Conservation (phyloP, 805 yeast genomes). For the Metahyphopichia silvanorum region DNA sequence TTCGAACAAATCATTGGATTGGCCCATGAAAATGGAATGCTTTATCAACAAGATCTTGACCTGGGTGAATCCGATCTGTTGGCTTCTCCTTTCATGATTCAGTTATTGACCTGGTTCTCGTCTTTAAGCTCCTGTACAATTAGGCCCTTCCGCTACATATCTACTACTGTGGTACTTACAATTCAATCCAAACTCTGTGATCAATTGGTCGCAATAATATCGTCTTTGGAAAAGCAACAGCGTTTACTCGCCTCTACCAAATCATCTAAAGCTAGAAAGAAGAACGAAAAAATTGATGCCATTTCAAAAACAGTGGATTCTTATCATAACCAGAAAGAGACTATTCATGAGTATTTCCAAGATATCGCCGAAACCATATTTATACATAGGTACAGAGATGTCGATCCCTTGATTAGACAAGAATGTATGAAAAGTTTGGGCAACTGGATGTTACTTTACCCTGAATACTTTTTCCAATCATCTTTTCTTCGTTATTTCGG, state of each 20-base stretch:
- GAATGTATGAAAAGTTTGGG: conserved; percentile 65
- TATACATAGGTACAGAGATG: conserved; percentile 76
- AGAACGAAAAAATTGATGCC: conserved; percentile 43
- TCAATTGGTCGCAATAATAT: conserved; percentile 34
- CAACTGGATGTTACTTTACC: conserved; percentile 68
- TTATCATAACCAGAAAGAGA: conserved; percentile 43
- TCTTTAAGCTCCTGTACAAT: conserved; percentile 66
- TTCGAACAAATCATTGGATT: conserved; percentile 47
- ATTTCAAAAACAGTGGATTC: conserved; percentile 39
- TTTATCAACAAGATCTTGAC: conserved; percentile 36
- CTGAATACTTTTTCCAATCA: conserved; percentile 68
- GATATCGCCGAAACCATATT: conserved; percentile 69
- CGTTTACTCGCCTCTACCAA: conserved; percentile 36
- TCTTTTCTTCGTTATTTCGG: conserved; percentile 75
- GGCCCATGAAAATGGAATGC: conserved; percentile 59
- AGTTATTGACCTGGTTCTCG: conserved; percentile 70
- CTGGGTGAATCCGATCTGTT: conserved; percentile 20
- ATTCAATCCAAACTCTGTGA: conserved; percentile 62
- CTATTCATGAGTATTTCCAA: conserved; percentile 53
- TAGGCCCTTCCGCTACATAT: conserved; percentile 66
- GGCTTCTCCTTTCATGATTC: conserved; percentile 47
- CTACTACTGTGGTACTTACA: conserved; percentile 57
- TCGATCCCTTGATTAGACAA: conserved; percentile 66
- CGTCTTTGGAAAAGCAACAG: conserved; percentile 40
- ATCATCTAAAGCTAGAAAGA: conserved; percentile 15